These are phyloP conservation scores for Sonneratia alba DNA, from an alignment of 345 rosid species.

Conservation along the genomic window DNA sequence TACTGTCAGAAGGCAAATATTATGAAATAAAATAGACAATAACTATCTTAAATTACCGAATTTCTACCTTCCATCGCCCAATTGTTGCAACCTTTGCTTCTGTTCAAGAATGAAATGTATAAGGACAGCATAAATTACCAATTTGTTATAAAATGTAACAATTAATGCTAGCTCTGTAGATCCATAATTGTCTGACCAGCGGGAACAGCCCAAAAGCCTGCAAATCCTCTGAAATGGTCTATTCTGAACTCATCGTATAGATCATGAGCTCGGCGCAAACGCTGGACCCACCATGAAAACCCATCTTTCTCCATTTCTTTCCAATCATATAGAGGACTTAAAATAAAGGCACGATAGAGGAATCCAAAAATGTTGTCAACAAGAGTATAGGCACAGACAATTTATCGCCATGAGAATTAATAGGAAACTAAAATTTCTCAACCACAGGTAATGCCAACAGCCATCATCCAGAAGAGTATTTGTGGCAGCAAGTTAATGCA, in stretches of 20 bases:
- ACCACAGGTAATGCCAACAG: neutral
- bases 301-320: conserved; percentile 81
- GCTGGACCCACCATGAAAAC: conserved; percentile 82
- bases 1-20: conserved; percentile 39
- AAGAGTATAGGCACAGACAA: neutral
- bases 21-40: conserved; percentile 16
- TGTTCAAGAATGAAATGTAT: conserved; percentile 26
- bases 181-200: conserved; percentile 50
- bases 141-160: neutral
- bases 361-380: neutral
- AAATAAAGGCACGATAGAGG: conserved; percentile 1
- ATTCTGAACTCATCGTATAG: conserved; percentile 83
- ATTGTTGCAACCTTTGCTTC: conserved; percentile 73
- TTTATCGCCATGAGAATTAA: neutral
- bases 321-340: conserved; percentile 94
- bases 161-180: conserved; percentile 2
- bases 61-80: conserved; percentile 83
- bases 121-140: conserved; percentile 8
- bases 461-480: neutral
- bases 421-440: neutral
- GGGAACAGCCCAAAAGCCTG: conserved; percentile 92
- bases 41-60: conserved; percentile 7
- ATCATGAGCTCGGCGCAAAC: conserved; percentile 61
- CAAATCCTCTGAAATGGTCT: conserved; percentile 95
- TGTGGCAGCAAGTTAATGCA: neutral